Percentiles rank a stretch among this genome's conserved stretches.
phyloP scores from a whole-genome alignment of 2,329 filamentous ascomycete species.

The Penicillium sp. region DNA sequence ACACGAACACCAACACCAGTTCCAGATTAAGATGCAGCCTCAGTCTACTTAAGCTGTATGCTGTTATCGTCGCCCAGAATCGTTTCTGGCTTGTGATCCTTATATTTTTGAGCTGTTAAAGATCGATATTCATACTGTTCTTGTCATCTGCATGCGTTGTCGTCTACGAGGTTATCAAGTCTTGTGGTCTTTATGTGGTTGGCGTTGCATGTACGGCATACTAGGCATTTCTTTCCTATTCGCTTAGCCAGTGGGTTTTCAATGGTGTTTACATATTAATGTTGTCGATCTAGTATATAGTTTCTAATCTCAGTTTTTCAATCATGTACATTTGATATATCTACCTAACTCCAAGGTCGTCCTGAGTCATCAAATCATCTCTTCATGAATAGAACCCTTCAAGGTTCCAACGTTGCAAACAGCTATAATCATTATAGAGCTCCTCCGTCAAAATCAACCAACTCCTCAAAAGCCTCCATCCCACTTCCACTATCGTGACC shows the following conservation, averaged over 20 bases:
- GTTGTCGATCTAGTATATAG: constrained; percentile 10
- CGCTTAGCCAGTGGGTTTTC: constrained; percentile 8
- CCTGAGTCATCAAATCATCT: neutral
- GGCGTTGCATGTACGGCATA: constrained; percentile 2
- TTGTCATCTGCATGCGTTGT: neutral
- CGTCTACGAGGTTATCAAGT: constrained; percentile 3
- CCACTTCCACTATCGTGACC: neutral
- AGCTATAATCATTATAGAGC: neutral
- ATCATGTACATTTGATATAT: neutral
- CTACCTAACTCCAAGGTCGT: too few species aligned
- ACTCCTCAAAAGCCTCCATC: constrained; percentile 20
- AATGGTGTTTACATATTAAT: neutral
- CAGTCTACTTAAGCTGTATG: constrained; percentile 18
- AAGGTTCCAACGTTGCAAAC: neutral
- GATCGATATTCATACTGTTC: constrained; percentile 1
- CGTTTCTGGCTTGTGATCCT: neutral
- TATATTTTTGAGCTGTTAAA: neutral
- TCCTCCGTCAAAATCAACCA: constrained; percentile 20
- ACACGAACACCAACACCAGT: constrained; percentile 29
- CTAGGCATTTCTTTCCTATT: constrained; percentile 7
- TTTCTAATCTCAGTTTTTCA: constrained; percentile 4
- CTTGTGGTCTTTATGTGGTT: neutral
- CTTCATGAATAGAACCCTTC: neutral
- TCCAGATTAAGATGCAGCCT: constrained; percentile 26
- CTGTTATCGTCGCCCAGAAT: neutral